These are phyloP conservation scores for Mucor plumbeus DNA, from an alignment of 371 early-diverging fungal species.

Conservation along the genomic window DNA sequence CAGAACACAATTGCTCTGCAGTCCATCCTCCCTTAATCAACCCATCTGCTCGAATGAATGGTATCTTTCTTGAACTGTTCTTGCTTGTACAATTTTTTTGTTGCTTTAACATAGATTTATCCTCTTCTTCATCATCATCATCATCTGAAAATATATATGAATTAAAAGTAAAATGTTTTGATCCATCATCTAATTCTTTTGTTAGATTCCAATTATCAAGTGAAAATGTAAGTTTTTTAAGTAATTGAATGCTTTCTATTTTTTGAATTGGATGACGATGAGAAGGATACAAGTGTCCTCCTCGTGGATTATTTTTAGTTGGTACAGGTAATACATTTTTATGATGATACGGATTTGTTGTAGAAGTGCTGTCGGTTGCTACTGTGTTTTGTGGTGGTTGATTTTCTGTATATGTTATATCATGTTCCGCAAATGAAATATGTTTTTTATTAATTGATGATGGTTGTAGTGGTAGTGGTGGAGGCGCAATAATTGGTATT, in stretches of 20 bases:
- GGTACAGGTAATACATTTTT: neutral
- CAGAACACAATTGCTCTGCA: slow-evolving; percentile 59
- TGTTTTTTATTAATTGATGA: slow-evolving; percentile 28
- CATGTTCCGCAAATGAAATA: slow-evolving; percentile 43
- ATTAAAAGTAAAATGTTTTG: slow-evolving; percentile 15
- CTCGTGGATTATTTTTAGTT: neutral
- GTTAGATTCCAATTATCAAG: slow-evolving; percentile 43
- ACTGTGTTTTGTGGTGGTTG: neutral
- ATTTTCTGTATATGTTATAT: slow-evolving; percentile 23
- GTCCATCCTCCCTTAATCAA: slow-evolving; percentile 59
- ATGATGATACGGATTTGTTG: neutral
- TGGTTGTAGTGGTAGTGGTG: neutral
- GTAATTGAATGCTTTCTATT: slow-evolving; percentile 32
- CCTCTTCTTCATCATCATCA: slow-evolving; percentile 16
- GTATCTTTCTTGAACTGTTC: slow-evolving; percentile 4
- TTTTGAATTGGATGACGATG: slow-evolving; percentile 39
- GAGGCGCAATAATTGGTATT: neutral
- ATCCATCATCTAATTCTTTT: slow-evolving; percentile 14
- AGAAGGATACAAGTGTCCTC: slow-evolving; percentile 27
- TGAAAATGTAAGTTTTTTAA: slow-evolving; percentile 42
- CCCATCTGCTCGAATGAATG: slow-evolving; percentile 58
- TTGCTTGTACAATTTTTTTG: neutral
- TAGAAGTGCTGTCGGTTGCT: neutral
- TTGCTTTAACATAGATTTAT: neutral
- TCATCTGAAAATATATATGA: slow-evolving; percentile 9